Conservation (phyloP, 2,329 filamentous ascomycete species). For the Diplodia mutila region DNA sequence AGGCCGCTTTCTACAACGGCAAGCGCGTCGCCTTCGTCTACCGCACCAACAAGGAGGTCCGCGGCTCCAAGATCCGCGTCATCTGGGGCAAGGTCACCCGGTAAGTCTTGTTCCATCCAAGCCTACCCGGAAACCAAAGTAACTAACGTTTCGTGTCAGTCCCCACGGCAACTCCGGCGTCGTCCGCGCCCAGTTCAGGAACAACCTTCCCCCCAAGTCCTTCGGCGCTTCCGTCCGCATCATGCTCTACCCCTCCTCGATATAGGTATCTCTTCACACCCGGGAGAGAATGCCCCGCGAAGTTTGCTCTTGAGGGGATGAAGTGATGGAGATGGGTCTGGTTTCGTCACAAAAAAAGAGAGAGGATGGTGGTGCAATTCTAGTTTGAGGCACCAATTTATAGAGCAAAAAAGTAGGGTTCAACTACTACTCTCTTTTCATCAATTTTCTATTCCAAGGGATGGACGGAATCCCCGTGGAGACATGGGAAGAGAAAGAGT, state of each 20-base stretch:
- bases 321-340: no score
- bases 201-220: slow-evolving; percentile 89
- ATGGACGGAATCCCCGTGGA: not conserved
- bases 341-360: no score
- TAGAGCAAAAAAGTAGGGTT: no score
- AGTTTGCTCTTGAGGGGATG: no score
- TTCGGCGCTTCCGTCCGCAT: slow-evolving; percentile 73
- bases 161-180: slow-evolving; percentile 82
- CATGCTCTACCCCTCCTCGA: slow-evolving; percentile 77
- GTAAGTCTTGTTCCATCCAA: not conserved
- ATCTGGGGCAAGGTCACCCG: slow-evolving; percentile 98
- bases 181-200: slow-evolving; percentile 92
- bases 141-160: not conserved
- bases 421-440: no score
- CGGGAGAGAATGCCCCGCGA: not conserved
- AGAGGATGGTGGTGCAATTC: no score
- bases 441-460: not conserved
- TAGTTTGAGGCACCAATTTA: no score
- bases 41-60: slow-evolving; percentile 87
- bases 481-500: not conserved
- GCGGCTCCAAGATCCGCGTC: slow-evolving; percentile 91
- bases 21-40: slow-evolving; percentile 99
- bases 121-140: no score
- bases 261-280: slow-evolving; percentile 4
- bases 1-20: slow-evolving; percentile 93